These are phyloP conservation scores for Salinomyces thailandicus DNA, from an alignment of 2,329 filamentous ascomycete genomes.

Conservation along the genomic window DNA sequence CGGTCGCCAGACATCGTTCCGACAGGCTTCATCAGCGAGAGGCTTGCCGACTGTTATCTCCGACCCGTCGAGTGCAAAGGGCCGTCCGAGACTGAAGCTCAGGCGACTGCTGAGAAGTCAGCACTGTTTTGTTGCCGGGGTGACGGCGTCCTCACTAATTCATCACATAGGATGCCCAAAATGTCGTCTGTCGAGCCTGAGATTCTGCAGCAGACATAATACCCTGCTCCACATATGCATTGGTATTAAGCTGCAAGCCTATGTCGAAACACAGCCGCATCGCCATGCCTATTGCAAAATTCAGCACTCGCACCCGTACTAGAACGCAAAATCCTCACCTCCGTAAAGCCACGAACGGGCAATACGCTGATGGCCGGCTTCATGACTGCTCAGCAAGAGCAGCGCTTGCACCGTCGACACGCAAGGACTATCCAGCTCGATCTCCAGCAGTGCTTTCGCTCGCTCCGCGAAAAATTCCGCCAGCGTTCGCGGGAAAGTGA, in stretches of 20 bases:
- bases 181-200: constrained; percentile 30
- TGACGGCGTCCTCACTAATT: constrained; percentile 18
- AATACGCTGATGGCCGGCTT: constrained; percentile 35
- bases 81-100: constrained; percentile 35
- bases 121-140: not conserved
- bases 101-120: constrained; percentile 25
- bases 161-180: constrained; percentile 35
- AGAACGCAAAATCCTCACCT: too few species aligned
- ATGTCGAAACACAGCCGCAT: constrained; percentile 38
- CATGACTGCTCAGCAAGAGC: constrained; percentile 35
- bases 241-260: constrained; percentile 34
- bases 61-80: constrained; percentile 32
- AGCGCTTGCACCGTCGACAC: constrained; percentile 41
- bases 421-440: constrained; percentile 38
- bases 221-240: constrained; percentile 30
- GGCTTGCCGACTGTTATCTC: constrained; percentile 33
- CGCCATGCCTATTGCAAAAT: constrained; percentile 37
- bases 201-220: constrained; percentile 31
- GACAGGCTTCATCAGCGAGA: constrained; percentile 11
- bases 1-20: not conserved
- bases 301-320: too few species aligned
- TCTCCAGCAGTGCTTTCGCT: constrained; percentile 36
- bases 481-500: constrained; percentile 28
- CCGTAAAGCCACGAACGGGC: constrained; percentile 40
- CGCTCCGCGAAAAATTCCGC: constrained; percentile 34